Base-by-base conservation (phyloP, 2,329 filamentous ascomycete species). In the Fusarium nygamai region DNA sequence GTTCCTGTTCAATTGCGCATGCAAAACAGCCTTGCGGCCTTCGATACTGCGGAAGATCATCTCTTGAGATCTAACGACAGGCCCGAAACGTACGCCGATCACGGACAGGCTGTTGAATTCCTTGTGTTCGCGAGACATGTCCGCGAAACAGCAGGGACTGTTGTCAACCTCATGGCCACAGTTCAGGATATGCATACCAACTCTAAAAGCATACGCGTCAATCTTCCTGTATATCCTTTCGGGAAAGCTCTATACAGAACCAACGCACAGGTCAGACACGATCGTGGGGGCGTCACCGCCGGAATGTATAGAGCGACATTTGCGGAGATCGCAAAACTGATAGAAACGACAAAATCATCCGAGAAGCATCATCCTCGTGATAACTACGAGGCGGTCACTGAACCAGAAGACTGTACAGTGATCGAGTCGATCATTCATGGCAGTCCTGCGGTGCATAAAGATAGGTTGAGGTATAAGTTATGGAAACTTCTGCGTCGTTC, bases 251-350 rank as follows among this genome's bases (percentile, higher is more conserved):
- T 90, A 4, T 85, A 88, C 71, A 82, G 88, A 39, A 86, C 86
- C 11, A 90, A 90, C 74, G 83, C 85, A 6, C 88, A 90, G 71
- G 88, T 90, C 9, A 83, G 88, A 38, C 89, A 91, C 72, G 89
- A 91, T 75, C 83, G 88, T 68, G 89, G 89, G 24, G 88, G 88
- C 31, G 83, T 89, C 27, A 89, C 88, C 9, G 88, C 88, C 10
- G 87, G 87, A 77, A 81, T 83, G 74, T 87, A 87, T 68, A 84
- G 85, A 47, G 80, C 80, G 56, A 87, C 85, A 16, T 86, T 87
- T 70, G 79, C 75, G 20, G 84, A 85, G 53, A 87, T 87, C 53
- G 81, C 81, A 4, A 79, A 77, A 12, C 78, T 86, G n/a, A 82
- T 87, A 38, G 81, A 85, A n/a, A 81, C 80, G 48, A 85, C 86